phyloP scores from a whole-genome alignment of 1,284 basidiomycete genomes.

The Cryptococcus maquisensis region DNA sequence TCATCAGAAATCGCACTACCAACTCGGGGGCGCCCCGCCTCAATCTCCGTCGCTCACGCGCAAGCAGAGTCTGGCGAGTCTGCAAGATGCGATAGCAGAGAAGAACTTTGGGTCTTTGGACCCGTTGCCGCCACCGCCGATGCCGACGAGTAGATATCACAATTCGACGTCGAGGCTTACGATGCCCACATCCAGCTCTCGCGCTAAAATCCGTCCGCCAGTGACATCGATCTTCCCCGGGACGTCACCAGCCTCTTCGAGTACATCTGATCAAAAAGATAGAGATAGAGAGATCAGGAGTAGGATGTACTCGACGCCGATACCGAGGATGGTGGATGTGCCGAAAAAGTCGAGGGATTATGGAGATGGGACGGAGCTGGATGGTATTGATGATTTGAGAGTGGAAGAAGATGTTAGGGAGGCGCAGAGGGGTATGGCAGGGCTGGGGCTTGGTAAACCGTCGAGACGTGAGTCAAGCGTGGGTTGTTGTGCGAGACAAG shows the following conservation, averaged over 20 bases:
- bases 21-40: constrained; percentile 30
- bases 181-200: constrained; percentile 65
- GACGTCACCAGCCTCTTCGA: neutral
- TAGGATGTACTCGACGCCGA: constrained; percentile 33
- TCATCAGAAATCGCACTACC: constrained; percentile 43
- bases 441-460: neutral
- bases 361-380: constrained; percentile 90
- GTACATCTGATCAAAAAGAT: constrained; percentile 19
- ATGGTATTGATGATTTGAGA: constrained; percentile 82
- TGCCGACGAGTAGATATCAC: constrained; percentile 11
- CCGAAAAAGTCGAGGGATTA: constrained; percentile 68
- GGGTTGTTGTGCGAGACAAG: constrained; percentile 55
- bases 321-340: constrained; percentile 60
- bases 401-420: constrained; percentile 62
- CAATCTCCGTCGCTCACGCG: constrained; percentile 23
- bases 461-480: neutral
- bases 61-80: constrained; percentile 40
- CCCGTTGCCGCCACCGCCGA: neutral
- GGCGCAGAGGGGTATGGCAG: constrained; percentile 23
- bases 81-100: constrained; percentile 30
- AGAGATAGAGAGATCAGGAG: constrained; percentile 15
- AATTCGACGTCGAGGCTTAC: constrained; percentile 57
- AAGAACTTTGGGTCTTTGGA: neutral
- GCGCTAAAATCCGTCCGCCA: constrained; percentile 65
- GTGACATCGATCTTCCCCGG: constrained; percentile 65